phyloP scores from a whole-genome alignment of 2,329 filamentous ascomycete genomes.

The Pseudogymnoascus sp. region DNA sequence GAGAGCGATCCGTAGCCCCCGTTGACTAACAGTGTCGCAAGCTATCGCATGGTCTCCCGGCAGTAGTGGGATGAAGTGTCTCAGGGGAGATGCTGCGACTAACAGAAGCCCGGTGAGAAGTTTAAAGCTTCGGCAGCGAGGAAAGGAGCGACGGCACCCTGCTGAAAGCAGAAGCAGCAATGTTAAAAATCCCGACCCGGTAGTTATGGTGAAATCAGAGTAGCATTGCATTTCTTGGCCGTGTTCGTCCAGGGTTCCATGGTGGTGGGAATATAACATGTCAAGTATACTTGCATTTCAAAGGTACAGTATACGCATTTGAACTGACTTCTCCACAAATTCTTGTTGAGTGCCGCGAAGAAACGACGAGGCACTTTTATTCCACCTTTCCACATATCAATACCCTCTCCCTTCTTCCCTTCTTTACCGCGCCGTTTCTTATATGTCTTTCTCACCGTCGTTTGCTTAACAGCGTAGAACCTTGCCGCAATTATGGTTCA shows the following conservation, averaged over 20 bases:
- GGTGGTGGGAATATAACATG: neutral
- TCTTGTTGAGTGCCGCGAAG: neutral
- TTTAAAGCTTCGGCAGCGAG: neutral
- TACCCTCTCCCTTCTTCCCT: neutral
- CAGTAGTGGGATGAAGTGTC: neutral
- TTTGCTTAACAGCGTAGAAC: neutral
- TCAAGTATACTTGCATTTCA: neutral
- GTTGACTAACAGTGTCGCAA: neutral
- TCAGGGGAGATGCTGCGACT: neutral
- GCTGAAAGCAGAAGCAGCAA: neutral
- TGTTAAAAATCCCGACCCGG: constrained; percentile 2
- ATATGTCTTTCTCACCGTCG: neutral
- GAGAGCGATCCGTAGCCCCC: neutral
- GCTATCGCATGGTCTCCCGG: neutral
- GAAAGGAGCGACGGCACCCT: neutral
- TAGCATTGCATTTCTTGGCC: neutral
- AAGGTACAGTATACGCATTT: neutral
- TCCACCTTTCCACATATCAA: neutral
- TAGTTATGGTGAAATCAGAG: neutral
- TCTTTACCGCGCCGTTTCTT: neutral
- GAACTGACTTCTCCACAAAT: constrained; percentile 4
- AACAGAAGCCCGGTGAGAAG: neutral
- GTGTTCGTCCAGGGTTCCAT: neutral
- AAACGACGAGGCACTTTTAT: constrained; percentile 1
- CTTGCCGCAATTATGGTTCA: constrained; percentile 19